Evolutionary conservation across 495 filamentous ascomycete genomes (phyloP).

Genomic region (Xylaria telfairii): DNA sequence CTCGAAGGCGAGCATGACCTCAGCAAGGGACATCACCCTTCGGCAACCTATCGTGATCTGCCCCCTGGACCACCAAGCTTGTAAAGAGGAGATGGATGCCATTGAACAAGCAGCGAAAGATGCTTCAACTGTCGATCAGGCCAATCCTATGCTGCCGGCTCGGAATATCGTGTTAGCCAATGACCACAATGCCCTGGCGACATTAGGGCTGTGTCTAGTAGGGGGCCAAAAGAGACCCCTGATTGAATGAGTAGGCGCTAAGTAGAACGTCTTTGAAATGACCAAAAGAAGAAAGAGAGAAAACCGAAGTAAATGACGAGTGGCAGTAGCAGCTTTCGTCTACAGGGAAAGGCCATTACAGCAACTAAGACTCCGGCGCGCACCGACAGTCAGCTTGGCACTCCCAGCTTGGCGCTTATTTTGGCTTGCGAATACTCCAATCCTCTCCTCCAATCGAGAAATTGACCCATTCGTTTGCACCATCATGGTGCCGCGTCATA

Average conservation of each 20-base stretch:
- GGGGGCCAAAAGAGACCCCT: slow-evolving; percentile 85
- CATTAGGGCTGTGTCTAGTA: slow-evolving; percentile 84
- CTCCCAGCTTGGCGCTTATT: background rate
- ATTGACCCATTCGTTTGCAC: background rate
- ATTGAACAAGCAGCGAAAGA: slow-evolving; percentile 96
- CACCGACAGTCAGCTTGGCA: background rate
- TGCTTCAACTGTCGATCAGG: slow-evolving; percentile 80
- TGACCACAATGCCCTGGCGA: slow-evolving; percentile 76
- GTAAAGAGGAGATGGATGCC: slow-evolving; percentile 97
- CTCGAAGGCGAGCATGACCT: slow-evolving; percentile 83
- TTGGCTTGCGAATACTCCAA: background rate
- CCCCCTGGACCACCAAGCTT: slow-evolving; percentile 91
- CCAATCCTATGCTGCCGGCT: slow-evolving; percentile 87
- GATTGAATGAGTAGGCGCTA: slow-evolving; percentile 71
- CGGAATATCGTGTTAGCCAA: slow-evolving; percentile 78
- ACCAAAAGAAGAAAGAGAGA: background rate
- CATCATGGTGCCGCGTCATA: background rate
- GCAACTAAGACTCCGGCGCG: background rate
- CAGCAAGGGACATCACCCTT: slow-evolving; percentile 85
- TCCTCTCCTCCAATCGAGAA: background rate
- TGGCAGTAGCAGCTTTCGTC: background rate
- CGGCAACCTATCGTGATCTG: slow-evolving; percentile 96
- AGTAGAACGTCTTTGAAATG: background rate
- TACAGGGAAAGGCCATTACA: background rate
- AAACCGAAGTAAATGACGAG: background rate